phyloP scores from a whole-genome alignment of 352 stramenopile species.

The Phytopythium aichiense region DNA sequence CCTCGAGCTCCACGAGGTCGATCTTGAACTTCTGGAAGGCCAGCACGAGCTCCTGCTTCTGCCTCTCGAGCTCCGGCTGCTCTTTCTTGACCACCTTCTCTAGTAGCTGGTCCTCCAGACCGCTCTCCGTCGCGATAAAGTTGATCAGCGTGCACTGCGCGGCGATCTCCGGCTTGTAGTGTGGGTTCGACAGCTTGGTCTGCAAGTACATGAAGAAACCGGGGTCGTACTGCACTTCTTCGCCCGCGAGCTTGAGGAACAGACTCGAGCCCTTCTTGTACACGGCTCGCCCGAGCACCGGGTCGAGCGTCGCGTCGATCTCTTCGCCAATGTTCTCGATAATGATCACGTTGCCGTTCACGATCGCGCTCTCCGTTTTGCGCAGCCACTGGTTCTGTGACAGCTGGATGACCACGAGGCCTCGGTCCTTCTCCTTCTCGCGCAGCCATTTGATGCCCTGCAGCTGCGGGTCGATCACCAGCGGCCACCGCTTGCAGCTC shows the following conservation, averaged over 20 bases:
- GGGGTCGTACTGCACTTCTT: conserved; percentile 97
- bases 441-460: conserved; percentile 99
- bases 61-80: conserved; percentile 92
- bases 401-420: conserved; percentile 92
- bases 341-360: conserved; percentile 94
- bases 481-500: conserved; percentile 96
- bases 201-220: conserved; percentile 97
- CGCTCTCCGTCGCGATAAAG: conserved; percentile 96
- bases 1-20: conserved; percentile 94
- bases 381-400: conserved; percentile 96
- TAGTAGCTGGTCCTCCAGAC: conserved; percentile 94
- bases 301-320: conserved; percentile 96
- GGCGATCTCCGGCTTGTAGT: conserved; percentile 98
- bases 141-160: conserved; percentile 97
- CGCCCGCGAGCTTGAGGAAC: conserved; percentile 92
- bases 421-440: conserved; percentile 92
- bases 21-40: conserved; percentile 96
- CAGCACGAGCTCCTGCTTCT: conserved; percentile 91
- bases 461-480: conserved; percentile 97
- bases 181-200: conserved; percentile 96
- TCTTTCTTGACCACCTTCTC: conserved; percentile 96
- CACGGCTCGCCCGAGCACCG: conserved; percentile 93
- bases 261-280: conserved; percentile 95
- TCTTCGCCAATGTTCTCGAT: conserved; percentile 98
- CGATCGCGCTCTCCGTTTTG: conserved; percentile 93